Conservation (phyloP, 257 asterid species). For the Solanum chiquidenum region DNA sequence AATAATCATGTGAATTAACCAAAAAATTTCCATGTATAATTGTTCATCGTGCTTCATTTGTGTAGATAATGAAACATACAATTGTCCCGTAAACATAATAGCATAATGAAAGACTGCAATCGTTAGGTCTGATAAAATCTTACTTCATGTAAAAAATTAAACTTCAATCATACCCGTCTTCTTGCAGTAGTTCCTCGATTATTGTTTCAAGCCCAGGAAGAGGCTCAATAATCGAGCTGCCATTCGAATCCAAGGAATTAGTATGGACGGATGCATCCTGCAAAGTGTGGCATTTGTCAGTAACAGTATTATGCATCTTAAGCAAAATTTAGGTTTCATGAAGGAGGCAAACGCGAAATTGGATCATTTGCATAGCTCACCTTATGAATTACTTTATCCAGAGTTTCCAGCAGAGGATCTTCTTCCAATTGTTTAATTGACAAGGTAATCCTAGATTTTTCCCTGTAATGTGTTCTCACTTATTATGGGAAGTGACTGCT, state of each 20-base stretch:
- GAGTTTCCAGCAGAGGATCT: constrained; percentile 86
- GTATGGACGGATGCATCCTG: constrained; percentile 43
- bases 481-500: not conserved
- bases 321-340: not conserved
- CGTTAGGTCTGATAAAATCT: not conserved
- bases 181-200: constrained; percentile 67
- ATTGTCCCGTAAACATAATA: not conserved
- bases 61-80: not conserved
- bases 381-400: constrained; percentile 94
- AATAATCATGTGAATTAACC: not conserved
- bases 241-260: constrained; percentile 13
- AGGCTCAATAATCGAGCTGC: constrained; percentile 53
- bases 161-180: constrained; percentile 64
- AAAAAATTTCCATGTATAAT: not conserved
- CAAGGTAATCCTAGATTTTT: constrained; percentile 59
- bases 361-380: constrained; percentile 13
- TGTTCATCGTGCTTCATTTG: not conserved
- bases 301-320: not conserved
- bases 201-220: constrained; percentile 83
- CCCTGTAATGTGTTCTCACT: constrained; percentile 1
- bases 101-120: not conserved
- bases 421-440: constrained; percentile 90
- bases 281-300: not conserved
- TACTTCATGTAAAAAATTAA: not conserved
- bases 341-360: not conserved